Evolutionary conservation across 352 stramenopile genomes (phyloP).

Genomic region (Pythium aquatile): DNA sequence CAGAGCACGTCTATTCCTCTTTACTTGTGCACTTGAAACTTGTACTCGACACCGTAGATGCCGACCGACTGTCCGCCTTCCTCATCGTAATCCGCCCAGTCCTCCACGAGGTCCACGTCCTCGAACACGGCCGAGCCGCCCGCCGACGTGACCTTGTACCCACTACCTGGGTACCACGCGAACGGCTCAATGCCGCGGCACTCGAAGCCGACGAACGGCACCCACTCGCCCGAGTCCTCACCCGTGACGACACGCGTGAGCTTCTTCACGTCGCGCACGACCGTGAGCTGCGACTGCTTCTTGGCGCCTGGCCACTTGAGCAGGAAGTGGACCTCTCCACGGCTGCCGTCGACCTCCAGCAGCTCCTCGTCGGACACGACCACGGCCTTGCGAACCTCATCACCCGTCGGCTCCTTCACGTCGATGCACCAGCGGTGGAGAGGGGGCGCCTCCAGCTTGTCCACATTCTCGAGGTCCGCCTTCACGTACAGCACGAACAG

Average conservation of each 20-base stretch:
- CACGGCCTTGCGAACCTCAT: conserved; percentile 76
- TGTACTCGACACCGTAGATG: conserved; percentile 77
- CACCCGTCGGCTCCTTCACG: conserved; percentile 76
- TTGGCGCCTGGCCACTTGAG: conserved; percentile 86
- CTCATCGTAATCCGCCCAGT: conserved; percentile 87
- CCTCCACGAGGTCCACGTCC: conserved; percentile 77
- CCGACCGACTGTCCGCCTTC: conserved; percentile 77
- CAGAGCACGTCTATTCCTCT: conserved; percentile 1
- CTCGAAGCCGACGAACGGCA: conserved; percentile 86
- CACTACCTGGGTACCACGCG: conserved; percentile 77
- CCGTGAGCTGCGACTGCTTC: conserved; percentile 77
- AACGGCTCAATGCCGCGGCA: conserved; percentile 81
- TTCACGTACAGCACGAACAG: conserved; percentile 88
- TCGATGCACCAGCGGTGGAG: conserved; percentile 83
- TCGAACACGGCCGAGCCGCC: conserved; percentile 67
- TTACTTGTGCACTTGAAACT: conserved; percentile 82
- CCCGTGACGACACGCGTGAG: conserved; percentile 58
- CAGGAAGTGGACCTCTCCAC: conserved; percentile 76
- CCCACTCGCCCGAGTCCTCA: conserved; percentile 67
- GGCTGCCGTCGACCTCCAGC: conserved; percentile 69
- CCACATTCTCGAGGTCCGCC: conserved; percentile 86
- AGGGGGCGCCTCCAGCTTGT: conserved; percentile 59
- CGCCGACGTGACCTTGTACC: conserved; percentile 66
- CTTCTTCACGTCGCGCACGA: conserved; percentile 87
- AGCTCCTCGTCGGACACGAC: conserved; percentile 81